Evolutionary conservation across 805 yeast genomes (phyloP).

Genomic region (Candida glaebosa): DNA sequence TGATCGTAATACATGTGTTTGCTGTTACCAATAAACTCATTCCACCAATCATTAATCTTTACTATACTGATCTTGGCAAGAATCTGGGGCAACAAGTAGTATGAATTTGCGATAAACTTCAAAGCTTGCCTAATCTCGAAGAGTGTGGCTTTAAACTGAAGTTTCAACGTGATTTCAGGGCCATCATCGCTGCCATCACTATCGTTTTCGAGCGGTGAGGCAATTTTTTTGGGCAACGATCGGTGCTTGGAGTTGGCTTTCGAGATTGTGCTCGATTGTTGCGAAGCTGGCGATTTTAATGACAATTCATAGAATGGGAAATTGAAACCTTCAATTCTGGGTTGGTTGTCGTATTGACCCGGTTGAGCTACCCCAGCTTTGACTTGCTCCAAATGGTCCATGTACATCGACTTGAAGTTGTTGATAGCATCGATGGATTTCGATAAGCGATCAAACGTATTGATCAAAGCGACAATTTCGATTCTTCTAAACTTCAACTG

Average conservation of each 20-base stretch:
- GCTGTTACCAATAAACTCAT: slow-evolving; percentile 63
- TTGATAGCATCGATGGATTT: slow-evolving; percentile 76
- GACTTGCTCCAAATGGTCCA: slow-evolving; percentile 38
- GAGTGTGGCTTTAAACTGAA: slow-evolving; percentile 50
- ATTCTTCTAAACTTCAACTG: slow-evolving; percentile 65
- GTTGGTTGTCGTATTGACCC: slow-evolving; percentile 37
- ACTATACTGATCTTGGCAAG: slow-evolving; percentile 48
- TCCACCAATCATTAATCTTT: slow-evolving; percentile 62
- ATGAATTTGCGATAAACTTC: slow-evolving; percentile 61
- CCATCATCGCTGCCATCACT: slow-evolving; percentile 2
- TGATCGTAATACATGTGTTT: slow-evolving; percentile 10
- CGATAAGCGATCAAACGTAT: slow-evolving; percentile 89
- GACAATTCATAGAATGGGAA: slow-evolving; percentile 31
- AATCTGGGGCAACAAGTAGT: slow-evolving; percentile 65
- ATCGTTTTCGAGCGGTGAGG: slow-evolving; percentile 3
- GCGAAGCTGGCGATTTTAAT: not conserved
- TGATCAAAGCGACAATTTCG: slow-evolving; percentile 85
- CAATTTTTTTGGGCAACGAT: not conserved
- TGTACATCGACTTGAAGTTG: slow-evolving; percentile 60
- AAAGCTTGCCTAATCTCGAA: slow-evolving; percentile 56
- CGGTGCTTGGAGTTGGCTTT: not conserved
- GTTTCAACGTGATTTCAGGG: slow-evolving; percentile 17
- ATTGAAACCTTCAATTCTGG: slow-evolving; percentile 27
- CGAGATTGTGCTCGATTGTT: slow-evolving; percentile 3
- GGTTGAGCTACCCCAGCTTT: slow-evolving; percentile 35